These are phyloP conservation scores for Tetrapisispora iriomotensis DNA, from an alignment of 805 yeast species.

Conservation along the genomic window DNA sequence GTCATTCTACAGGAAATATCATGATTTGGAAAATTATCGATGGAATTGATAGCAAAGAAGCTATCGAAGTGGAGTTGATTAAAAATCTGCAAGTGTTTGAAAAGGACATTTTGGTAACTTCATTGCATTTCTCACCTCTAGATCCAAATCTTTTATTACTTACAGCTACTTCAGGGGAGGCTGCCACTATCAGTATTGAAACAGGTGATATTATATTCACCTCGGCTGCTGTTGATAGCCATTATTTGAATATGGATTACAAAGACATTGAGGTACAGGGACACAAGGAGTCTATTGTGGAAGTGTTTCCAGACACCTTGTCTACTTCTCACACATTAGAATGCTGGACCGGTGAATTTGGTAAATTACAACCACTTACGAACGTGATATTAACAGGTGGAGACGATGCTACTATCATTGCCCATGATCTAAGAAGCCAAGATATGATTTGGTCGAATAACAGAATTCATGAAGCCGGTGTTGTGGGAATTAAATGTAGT, in stretches of 20 bases:
- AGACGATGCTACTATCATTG: slow-evolving; percentile 69
- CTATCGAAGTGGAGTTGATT: slow-evolving; percentile 16
- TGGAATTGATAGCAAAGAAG: slow-evolving; percentile 1
- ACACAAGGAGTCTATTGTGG: neutral
- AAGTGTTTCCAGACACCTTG: slow-evolving; percentile 14
- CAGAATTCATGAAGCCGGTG: slow-evolving; percentile 82
- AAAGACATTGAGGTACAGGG: slow-evolving; percentile 12
- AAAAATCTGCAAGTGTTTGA: slow-evolving; percentile 40
- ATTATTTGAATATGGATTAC: slow-evolving; percentile 6
- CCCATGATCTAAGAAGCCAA: slow-evolving; percentile 53
- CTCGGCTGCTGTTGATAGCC: slow-evolving; percentile 2
- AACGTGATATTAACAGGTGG: slow-evolving; percentile 78
- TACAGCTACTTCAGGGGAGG: slow-evolving; percentile 62
- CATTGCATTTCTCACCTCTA: slow-evolving; percentile 47
- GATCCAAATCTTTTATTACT: slow-evolving; percentile 34
- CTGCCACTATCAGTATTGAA: slow-evolving; percentile 27
- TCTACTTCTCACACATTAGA: slow-evolving; percentile 54
- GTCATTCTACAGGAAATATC: slow-evolving; percentile 75
- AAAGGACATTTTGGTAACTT: slow-evolving; percentile 45
- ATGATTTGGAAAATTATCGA: slow-evolving; percentile 47
- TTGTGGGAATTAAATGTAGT: slow-evolving; percentile 61
- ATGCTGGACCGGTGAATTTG: slow-evolving; percentile 82
- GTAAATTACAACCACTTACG: slow-evolving; percentile 40
- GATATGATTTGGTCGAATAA: slow-evolving; percentile 26
- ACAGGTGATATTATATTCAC: slow-evolving; percentile 4